Percentiles rank a stretch among this genome's conserved stretches.
These are phyloP conservation scores for Caryopteris hybrid DNA, from an alignment of 305 asterid species.

Conservation along the genomic window DNA sequence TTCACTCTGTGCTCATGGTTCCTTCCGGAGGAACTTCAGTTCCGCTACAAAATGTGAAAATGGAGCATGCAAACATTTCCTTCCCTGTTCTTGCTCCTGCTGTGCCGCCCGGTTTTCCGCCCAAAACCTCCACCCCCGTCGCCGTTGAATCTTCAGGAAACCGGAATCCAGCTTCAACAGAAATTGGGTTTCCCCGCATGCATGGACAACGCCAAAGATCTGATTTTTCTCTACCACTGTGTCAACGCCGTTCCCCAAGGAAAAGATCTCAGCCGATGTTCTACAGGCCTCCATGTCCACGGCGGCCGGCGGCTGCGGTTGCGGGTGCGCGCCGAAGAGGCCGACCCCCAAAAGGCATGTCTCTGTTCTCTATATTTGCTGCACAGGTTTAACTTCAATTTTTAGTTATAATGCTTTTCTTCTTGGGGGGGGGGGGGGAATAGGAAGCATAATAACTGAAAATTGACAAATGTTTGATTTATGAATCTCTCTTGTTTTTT, in stretches of 20 bases:
- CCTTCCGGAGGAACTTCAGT: no score
- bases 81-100: not conserved
- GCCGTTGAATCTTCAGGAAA: not conserved
- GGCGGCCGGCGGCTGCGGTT: not conserved
- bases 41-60: not conserved
- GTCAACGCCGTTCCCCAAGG: constrained; percentile 1
- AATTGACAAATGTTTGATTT: no score
- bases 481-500: no score
- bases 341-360: constrained; percentile 15
- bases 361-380: not conserved
- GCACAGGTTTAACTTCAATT: no score
- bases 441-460: no score
- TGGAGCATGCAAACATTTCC: not conserved
- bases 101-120: constrained; percentile 16
- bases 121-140: not conserved
- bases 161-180: not conserved
- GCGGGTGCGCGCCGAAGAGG: constrained; percentile 12
- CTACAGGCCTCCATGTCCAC: constrained; percentile 1
- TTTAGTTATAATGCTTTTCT: no score
- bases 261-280: constrained; percentile 15
- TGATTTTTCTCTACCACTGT: not conserved
- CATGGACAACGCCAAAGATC: not conserved
- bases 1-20: no score
- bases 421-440: no score
- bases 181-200: not conserved